phyloP scores from a whole-genome alignment of 2,329 filamentous ascomycete species.

The Fusarium sp. region DNA sequence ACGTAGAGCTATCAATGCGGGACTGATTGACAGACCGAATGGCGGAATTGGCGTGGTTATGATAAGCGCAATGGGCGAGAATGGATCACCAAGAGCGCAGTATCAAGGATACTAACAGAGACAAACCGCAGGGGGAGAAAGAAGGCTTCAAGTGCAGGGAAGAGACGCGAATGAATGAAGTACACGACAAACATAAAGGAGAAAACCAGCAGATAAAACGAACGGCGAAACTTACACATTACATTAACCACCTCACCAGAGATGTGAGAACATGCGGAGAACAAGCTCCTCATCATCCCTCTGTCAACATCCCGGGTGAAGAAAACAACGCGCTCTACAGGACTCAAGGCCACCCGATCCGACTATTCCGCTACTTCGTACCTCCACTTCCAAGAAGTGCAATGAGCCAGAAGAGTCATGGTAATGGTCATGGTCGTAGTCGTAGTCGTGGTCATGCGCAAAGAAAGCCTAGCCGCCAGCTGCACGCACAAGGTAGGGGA shows the following conservation, averaged over 20 bases:
- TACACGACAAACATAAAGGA: not conserved
- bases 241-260: constrained; percentile 1
- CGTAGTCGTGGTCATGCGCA: constrained; percentile 39
- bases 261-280: constrained; percentile 1
- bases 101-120: constrained; percentile 16
- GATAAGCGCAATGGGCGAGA: constrained; percentile 29
- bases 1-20: constrained; percentile 32
- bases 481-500: constrained; percentile 31
- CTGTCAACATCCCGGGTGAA: constrained; percentile 13
- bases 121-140: constrained; percentile 11
- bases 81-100: constrained; percentile 32
- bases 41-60: constrained; percentile 19
- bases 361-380: constrained; percentile 16
- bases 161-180: constrained; percentile 1
- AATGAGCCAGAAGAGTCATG: constrained; percentile 27
- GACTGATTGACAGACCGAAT: constrained; percentile 23
- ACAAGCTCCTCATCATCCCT: constrained; percentile 10
- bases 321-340: constrained; percentile 9
- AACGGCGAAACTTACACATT: not conserved
- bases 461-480: constrained; percentile 34
- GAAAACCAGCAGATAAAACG: constrained; percentile 3
- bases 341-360: constrained; percentile 25
- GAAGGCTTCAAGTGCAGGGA: not conserved
- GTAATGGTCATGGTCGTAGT: constrained; percentile 11
- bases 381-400: constrained; percentile 30